These are phyloP conservation scores for Phoma sp. DNA, from an alignment of 2,329 filamentous ascomycete species.

Conservation along the genomic window DNA sequence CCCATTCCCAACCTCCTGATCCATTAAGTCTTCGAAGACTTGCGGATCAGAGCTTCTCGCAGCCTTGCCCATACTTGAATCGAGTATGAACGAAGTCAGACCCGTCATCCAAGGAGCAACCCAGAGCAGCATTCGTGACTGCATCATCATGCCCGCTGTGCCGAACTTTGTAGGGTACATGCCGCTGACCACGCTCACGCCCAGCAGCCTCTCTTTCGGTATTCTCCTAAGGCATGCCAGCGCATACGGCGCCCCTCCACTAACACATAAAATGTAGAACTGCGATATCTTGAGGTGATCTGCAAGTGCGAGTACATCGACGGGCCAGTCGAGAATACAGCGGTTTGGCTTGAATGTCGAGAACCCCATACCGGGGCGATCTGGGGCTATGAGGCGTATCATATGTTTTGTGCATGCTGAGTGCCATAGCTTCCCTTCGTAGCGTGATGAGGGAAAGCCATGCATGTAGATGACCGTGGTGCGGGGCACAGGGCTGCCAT, in stretches of 20 bases:
- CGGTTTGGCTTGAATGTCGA: conserved; percentile 50
- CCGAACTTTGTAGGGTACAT: conserved; percentile 37
- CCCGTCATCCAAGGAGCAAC: conserved; percentile 36
- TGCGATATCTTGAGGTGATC: conserved; percentile 49
- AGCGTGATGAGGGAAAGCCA: conserved; percentile 53
- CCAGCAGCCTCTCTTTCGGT: conserved; percentile 36
- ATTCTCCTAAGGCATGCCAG: conserved; percentile 56
- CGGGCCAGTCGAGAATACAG: conserved; percentile 51
- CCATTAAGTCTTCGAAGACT: conserved; percentile 35
- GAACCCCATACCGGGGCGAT: conserved; percentile 55
- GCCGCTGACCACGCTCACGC: conserved; percentile 34
- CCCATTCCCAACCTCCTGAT: conserved; percentile 29
- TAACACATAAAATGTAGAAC: conserved; percentile 56
- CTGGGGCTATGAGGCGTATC: conserved; percentile 52
- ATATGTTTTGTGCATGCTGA: conserved; percentile 42
- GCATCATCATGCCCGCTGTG: conserved; percentile 36
- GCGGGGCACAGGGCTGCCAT: conserved; percentile 52
- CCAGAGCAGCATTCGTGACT: conserved; percentile 32
- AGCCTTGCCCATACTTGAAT: conserved; percentile 35
- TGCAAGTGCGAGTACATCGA: conserved; percentile 53
- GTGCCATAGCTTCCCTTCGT: conserved; percentile 50
- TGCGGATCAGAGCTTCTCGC: conserved; percentile 34
- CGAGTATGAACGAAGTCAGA: conserved; percentile 27
- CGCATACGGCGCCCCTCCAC: conserved; percentile 58
- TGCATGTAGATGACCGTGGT: conserved; percentile 54